Evolutionary conservation across 139 green algal species (phyloP).

Genomic region (Chlorella ohadii): DNA sequence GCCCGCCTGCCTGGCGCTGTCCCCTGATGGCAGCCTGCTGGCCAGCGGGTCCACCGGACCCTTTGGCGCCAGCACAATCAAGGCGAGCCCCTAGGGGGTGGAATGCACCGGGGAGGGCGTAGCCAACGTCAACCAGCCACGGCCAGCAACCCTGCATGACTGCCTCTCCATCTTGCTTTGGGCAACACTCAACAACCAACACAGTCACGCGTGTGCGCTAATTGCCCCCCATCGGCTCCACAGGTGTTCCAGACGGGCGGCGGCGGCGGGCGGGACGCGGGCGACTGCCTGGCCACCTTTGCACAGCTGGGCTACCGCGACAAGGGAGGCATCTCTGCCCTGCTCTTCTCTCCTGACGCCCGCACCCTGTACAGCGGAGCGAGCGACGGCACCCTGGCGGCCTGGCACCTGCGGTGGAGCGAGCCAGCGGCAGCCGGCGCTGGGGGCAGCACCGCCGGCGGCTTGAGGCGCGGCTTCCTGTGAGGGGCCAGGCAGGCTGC

Average conservation of each 20-base stretch:
- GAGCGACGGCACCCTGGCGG: conserved; percentile 39
- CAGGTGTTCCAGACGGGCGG: conserved; percentile 20
- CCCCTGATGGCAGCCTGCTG: conserved; percentile 23
- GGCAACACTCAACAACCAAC: too few relatives aligned
- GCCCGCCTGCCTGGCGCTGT: conserved; percentile 37
- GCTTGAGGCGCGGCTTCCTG: conserved; percentile 29
- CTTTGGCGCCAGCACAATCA: conserved; percentile 49
- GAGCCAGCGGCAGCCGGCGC: not conserved
- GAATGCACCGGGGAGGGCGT: too few relatives aligned
- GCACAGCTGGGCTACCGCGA: conserved; percentile 33
- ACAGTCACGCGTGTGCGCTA: too few relatives aligned
- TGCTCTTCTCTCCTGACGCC: conserved; percentile 31
- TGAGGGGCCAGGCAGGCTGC: not conserved
- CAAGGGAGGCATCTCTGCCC: conserved; percentile 15
- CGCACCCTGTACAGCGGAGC: conserved; percentile 30
- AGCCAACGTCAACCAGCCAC: too few relatives aligned
- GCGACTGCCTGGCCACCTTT: conserved; percentile 44
- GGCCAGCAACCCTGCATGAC: too few relatives aligned
- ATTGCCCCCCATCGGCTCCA: not conserved
- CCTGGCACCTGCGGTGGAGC: conserved; percentile 21
- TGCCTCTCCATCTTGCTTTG: too few relatives aligned
- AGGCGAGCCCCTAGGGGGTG: conserved; percentile 8
- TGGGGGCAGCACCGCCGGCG: not conserved
- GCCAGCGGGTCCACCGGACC: conserved; percentile 33
- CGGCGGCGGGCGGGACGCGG: conserved; percentile 8